Evolutionary conservation across 331 rosid genomes (phyloP), one percentile per base, ranked within the genome.

Genomic region (Quercus phellos): DNA sequence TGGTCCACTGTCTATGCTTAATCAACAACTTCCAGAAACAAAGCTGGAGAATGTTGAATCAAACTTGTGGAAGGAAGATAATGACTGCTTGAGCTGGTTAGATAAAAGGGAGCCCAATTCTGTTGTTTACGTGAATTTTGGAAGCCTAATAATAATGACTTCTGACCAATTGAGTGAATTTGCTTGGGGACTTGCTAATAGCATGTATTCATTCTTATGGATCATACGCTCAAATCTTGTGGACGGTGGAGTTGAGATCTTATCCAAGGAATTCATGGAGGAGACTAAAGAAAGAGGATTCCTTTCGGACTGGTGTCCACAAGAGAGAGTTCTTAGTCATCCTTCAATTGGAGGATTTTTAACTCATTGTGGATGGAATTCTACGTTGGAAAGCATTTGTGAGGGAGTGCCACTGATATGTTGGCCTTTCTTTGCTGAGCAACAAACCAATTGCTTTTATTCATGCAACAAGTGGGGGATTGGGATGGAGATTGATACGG

Each of bases 351-450:
- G 76, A 22, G 82, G 79, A 1, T 82, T 77, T 50, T 66, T 83
- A n/a, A 78, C 80, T 1, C 86, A 83, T 35, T 83, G 86, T 74
- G 86, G 83, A 19, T 78, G 86, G 80, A 83, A 83, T 11, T 83
- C 86, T 13, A 74, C 74, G 1, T 35, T 83, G 86, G 86, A 83
- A 42, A 78, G 80, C 18, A 55, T 82, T 46, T 82, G 85, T 82
- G 85, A 73, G 51, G 85, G 85, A 21, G 85, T 82, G 67, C 72
- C 85, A 42, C 19, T 77, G 66, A 77, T 58, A 9, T 77, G 85
- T 50, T 82, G 81, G 82, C 85, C 85, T 67, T 82, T 82, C 72
- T 82, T 82, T 77, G 76, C 85, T 30, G 85, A 82, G 38, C 85
- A 82, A 73, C 85, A 82, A 50, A 77, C 79, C 6, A 82, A 82